Evolutionary conservation across 78 protist genomes (phyloP), one percentile per base, ranked within the genome.

Genomic region (Dictyostelium capitatum): DNA sequence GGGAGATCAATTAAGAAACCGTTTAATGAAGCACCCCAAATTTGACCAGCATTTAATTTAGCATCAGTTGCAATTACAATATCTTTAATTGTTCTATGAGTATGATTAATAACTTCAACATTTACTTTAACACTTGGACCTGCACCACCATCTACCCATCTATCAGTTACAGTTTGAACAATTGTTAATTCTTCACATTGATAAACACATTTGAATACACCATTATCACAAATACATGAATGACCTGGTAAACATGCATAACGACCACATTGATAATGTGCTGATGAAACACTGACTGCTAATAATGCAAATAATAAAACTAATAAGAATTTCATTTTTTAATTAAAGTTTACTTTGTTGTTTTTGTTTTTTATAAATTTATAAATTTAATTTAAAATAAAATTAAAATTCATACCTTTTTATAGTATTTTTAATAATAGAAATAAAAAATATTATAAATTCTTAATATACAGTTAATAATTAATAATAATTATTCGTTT

Each of bases 191-290:
- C 51, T 28, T 54, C 50, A 37, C 90, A 82, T 30, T 37, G 17
- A 28, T 82, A 67, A 51, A 82, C 64, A 82, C 79, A 82, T 28
- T 53, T 30, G 79, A 23, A 51, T 25, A 48, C 65, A 75, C 82
- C 82, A n/a, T 12, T 32, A 15, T 75, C 80, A 65, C 77, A 82
- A 30, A 70, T 70, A 82, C 90, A 82, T 23, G 69, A 23, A 41
- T 82, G 47, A 23, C 53, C 53, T 70, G 67, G 70, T 28, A 4
- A 19, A 82, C 90, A 82, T 19, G 9, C 15, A 4, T 32, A 37
- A 37, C 37, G 69, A 51, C 90, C 90, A 82, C 90, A 82, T 82
- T 70, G 50, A 54, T 73, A n/a, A 43, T 37, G 9, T 15, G 90
- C 79, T 23, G 64, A 51, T 5, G 47, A 15, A 20, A 67, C 6